Evolutionary conservation across 805 yeast genomes (phyloP).

Genomic region (Saccharomycopsis malanga): DNA sequence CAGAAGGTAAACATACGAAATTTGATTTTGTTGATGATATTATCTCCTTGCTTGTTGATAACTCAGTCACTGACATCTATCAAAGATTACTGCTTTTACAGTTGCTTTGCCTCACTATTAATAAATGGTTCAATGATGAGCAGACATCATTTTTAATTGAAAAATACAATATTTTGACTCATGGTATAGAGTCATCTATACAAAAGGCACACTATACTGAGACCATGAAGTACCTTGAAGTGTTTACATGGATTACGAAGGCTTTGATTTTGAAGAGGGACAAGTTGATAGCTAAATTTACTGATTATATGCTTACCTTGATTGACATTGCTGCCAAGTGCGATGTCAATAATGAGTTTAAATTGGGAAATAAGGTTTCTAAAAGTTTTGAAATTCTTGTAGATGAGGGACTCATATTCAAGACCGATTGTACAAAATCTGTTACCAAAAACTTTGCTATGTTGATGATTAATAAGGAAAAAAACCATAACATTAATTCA

Average conservation of each 20-base stretch:
- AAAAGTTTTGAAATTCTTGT: conserved; percentile 57
- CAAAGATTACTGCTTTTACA: conserved; percentile 52
- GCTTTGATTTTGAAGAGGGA: conserved; percentile 59
- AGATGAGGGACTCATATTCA: conserved; percentile 57
- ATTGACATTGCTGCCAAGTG: conserved; percentile 28
- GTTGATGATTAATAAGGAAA: not conserved
- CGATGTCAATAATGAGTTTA: conserved; percentile 1
- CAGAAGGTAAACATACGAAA: not conserved
- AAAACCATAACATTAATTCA: conserved; percentile 7
- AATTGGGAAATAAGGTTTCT: conserved; percentile 37
- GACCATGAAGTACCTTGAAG: conserved; percentile 35
- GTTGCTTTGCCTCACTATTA: conserved; percentile 45
- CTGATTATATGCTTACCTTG: conserved; percentile 31
- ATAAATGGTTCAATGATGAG: conserved; percentile 40
- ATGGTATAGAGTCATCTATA: not conserved
- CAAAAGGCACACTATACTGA: not conserved
- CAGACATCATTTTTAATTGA: not conserved
- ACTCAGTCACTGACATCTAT: conserved; percentile 5
- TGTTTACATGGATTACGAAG: conserved; percentile 63
- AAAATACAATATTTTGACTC: not conserved
- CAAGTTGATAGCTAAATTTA: conserved; percentile 29
- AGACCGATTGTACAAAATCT: conserved; percentile 30
- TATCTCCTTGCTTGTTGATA: not conserved
- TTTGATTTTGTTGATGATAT: not conserved
- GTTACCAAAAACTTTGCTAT: not conserved